Evolutionary conservation across 371 early-diverging fungal species (phyloP).

Genomic region (Dinochytrium kinnereticum): DNA sequence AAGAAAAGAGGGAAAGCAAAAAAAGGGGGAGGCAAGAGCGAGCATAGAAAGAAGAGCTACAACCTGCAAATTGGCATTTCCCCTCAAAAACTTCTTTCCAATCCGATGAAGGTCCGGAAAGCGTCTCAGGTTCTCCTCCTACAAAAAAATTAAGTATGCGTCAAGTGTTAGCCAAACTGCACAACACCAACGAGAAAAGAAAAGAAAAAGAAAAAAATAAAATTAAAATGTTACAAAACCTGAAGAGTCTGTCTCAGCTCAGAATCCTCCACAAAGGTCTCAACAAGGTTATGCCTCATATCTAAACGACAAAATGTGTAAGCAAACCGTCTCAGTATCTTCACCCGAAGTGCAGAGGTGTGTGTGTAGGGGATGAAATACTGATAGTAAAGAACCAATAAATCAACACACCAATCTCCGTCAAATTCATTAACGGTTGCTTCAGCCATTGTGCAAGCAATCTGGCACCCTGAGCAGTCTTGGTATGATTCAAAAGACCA

Average conservation of each 20-base stretch:
- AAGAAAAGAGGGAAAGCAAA: neutral
- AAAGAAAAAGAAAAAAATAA: neutral
- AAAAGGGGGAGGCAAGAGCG: too few relatives aligned
- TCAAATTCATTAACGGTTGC: constrained; percentile 83
- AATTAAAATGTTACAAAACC: constrained; percentile 26
- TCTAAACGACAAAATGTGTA: constrained; percentile 39
- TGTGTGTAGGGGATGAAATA: neutral
- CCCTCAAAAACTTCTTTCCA: constrained; percentile 80
- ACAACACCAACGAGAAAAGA: too few relatives aligned
- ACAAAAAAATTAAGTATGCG: too few relatives aligned
- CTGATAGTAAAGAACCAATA: neutral
- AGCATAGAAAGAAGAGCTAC: neutral
- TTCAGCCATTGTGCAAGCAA: constrained; percentile 92
- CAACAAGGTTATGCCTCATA: constrained; percentile 78
- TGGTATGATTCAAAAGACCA: constrained; percentile 88
- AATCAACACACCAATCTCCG: constrained; percentile 65
- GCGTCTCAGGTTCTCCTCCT: constrained; percentile 72
- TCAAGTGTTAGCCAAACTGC: too few relatives aligned
- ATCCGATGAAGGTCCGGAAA: constrained; percentile 90
- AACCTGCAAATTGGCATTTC: constrained; percentile 76
- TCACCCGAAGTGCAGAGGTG: neutral
- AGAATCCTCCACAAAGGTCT: constrained; percentile 71
- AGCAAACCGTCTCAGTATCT: neutral
- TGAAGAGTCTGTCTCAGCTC: constrained; percentile 76
- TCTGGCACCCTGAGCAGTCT: constrained; percentile 89